Base-by-base conservation (phyloP, 1,284 basidiomycete genomes). In the Inonotus hispidus region DNA sequence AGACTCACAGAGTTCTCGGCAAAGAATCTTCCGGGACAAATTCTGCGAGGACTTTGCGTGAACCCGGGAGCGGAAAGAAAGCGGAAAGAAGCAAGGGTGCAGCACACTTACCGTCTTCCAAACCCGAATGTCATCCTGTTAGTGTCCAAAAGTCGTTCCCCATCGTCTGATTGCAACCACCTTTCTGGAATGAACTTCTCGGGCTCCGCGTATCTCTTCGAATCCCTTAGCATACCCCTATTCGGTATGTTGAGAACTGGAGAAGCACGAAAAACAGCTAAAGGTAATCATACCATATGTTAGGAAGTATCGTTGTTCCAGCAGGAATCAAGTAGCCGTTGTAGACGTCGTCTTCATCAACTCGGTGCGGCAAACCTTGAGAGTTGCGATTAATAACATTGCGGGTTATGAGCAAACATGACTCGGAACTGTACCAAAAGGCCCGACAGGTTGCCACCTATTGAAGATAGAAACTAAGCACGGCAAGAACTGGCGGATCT, bases 281-380 rank as follows among this genome's bases (percentile, higher is more conserved):
- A 32, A 55, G 6, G 25, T 4, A 3, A 14, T 1, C 56, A 13
- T 60, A 67, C 67, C 67, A 68, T 45, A 63, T 53, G 52, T 68
- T 68, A 7, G 16, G 16, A 21, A n/a, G 19, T 43, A 43, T 16
- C 16, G 59, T 61, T 5, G 66, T 58, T 19, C 62, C 62, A 14
- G 59, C 58, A 8, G 67, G 67, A 37, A 67, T 66, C 46, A 37
- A 49, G 54, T 65, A 63, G 25, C 66, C 66, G 6, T 61, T 56
- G 41, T 66, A 67, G 23, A 50, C 53, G 43, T 66, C 64, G 27
- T 66, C 64, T 32, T 55, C 46, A 38, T 43, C 58, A 16, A 57
- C 37, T 16, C 21, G 37, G 52, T 65, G 64, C 2, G 64, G 53
- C 0, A 63, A 7, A 50, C 29, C 43, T 58, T 25, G 11, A 6